A percentile compares a stretch with the other conserved stretches of the same genome.
These are phyloP conservation scores for Populus pruinosa DNA, from an alignment of 345 rosid species.

Conservation along the genomic window DNA sequence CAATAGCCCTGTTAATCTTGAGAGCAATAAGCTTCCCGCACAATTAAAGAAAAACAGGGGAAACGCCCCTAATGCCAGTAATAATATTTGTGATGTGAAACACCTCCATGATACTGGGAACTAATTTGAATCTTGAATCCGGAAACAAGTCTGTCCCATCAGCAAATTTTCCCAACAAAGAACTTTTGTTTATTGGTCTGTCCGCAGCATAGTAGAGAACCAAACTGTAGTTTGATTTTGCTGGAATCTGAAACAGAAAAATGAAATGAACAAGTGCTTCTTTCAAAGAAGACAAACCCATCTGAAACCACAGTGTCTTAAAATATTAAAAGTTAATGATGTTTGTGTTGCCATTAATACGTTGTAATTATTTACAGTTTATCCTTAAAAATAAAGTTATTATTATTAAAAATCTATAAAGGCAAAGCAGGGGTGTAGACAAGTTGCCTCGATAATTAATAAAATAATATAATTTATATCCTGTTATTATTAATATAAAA, in stretches of 20 bases:
- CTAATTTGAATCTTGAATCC: slow-evolving; percentile 83
- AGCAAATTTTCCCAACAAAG: slow-evolving; percentile 72
- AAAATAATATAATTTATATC: too few relatives aligned
- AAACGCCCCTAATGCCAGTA: neutral
- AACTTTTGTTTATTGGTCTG: slow-evolving; percentile 70
- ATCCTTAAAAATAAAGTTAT: too few relatives aligned
- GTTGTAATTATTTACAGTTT: too few relatives aligned
- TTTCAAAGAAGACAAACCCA: slow-evolving; percentile 4
- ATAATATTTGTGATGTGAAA: slow-evolving; percentile 5
- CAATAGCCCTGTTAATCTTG: slow-evolving; percentile 72
- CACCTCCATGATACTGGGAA: slow-evolving; percentile 94
- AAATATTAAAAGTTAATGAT: neutral
- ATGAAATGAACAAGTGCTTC: neutral
- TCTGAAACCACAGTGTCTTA: neutral
- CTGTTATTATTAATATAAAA: too few relatives aligned
- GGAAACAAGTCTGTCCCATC: slow-evolving; percentile 83
- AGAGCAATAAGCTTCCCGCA: slow-evolving; percentile 1
- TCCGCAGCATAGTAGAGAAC: slow-evolving; percentile 84
- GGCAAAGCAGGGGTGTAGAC: rapidly evolving
- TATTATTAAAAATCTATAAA: too few relatives aligned
- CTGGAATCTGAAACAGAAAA: slow-evolving; percentile 64
- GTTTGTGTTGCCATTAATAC: too few relatives aligned
- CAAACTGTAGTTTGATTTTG: slow-evolving; percentile 82
- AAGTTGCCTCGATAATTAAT: too few relatives aligned
- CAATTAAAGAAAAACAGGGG: neutral